A percentile compares a stretch with the other conserved stretches of the same genome.
Evolutionary conservation across 2,329 filamentous ascomycete species (phyloP).

Genomic region (Trichoderma sp.): DNA sequence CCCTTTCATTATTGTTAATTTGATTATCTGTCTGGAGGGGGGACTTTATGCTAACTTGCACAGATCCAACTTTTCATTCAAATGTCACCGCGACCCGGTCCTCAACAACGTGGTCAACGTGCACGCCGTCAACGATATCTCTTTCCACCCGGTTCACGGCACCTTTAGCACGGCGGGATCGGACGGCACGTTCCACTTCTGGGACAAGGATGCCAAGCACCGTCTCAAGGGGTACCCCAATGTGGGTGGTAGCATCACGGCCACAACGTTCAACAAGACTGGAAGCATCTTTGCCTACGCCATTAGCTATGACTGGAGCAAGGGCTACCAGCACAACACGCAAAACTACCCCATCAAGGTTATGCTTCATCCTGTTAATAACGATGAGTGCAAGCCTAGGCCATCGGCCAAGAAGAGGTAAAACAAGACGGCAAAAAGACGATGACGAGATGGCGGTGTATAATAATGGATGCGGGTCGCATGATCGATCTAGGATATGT

Average conservation of each 20-base stretch:
- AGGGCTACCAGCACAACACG: slow-evolving; percentile 85
- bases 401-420: slow-evolving; percentile 59
- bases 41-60: not conserved
- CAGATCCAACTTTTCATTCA: slow-evolving; percentile 96
- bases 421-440: slow-evolving; percentile 11
- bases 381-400: slow-evolving; percentile 61
- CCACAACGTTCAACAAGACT: slow-evolving; percentile 85
- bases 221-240: slow-evolving; percentile 83
- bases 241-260: slow-evolving; percentile 81
- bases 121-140: slow-evolving; percentile 94
- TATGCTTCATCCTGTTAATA: slow-evolving; percentile 73
- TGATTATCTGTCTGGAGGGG: not conserved
- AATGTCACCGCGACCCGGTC: slow-evolving; percentile 87
- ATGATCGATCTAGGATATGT: not conserved
- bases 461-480: not conserved
- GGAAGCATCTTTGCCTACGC: slow-evolving; percentile 86
- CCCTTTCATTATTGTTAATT: not conserved
- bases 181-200: slow-evolving; percentile 96
- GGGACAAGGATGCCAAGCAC: slow-evolving; percentile 91
- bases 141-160: slow-evolving; percentile 92
- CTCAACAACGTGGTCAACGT: slow-evolving; percentile 78
- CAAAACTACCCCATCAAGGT: slow-evolving; percentile 73
- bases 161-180: slow-evolving; percentile 97
- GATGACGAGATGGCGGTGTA: not conserved
- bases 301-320: slow-evolving; percentile 96